These are phyloP conservation scores for Pythium rhizo-oryzae DNA, from an alignment of 352 stramenopile genomes.

Conservation along the genomic window DNA sequence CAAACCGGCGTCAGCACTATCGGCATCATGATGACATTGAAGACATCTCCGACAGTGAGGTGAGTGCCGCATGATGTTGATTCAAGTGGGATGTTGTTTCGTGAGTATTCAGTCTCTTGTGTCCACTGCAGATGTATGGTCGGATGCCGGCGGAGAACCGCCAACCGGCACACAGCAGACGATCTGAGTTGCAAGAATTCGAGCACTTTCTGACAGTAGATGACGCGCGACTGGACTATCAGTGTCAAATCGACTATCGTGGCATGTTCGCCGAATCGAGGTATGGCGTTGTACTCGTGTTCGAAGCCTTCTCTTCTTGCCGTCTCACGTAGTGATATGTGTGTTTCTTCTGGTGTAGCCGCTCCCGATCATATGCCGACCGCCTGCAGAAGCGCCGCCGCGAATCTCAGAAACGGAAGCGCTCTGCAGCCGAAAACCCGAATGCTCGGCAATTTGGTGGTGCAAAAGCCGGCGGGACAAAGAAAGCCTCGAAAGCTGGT, in stretches of 20 bases:
- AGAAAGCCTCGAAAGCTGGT: constrained; percentile 9
- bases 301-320: not conserved
- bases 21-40: constrained; percentile 35
- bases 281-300: constrained; percentile 25
- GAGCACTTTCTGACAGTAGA: constrained; percentile 70
- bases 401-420: constrained; percentile 57
- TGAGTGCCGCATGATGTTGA: constrained; percentile 14
- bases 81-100: not conserved
- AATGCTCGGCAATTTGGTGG: not conserved
- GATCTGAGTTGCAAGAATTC: constrained; percentile 58
- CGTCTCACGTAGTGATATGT: not conserved
- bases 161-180: constrained; percentile 29
- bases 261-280: constrained; percentile 73
- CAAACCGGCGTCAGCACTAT: not conserved
- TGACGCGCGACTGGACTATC: constrained; percentile 50
- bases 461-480: constrained; percentile 4
- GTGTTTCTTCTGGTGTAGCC: constrained; percentile 1
- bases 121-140: constrained; percentile 1
- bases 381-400: constrained; percentile 40
- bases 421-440: constrained; percentile 19
- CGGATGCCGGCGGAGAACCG: constrained; percentile 12
- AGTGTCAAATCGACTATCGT: constrained; percentile 69
- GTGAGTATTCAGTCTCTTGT: not conserved
- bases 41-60: constrained; percentile 75
- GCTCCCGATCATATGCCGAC: constrained; percentile 57